Percentiles rank a stretch among this genome's conserved stretches.
phyloP scores from a whole-genome alignment of 1,284 basidiomycete genomes.

The Fistulina hepatica region DNA sequence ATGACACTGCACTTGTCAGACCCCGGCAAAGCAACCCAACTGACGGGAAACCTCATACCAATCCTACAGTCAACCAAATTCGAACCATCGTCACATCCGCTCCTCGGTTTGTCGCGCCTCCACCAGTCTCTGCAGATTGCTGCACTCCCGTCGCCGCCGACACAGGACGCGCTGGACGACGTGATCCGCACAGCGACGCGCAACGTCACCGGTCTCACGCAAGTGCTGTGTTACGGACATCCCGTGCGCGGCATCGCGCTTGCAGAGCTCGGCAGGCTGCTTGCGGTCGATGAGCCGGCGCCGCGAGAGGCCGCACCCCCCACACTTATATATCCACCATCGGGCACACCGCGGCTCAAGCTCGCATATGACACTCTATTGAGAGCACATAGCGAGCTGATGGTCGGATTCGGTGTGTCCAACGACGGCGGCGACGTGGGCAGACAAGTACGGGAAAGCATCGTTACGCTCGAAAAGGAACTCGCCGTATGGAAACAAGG shows the following conservation, averaged over 20 bases:
- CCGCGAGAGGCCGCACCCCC: constrained; percentile 17
- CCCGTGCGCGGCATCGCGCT: constrained; percentile 69
- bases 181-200: constrained; percentile 47
- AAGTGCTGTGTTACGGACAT: constrained; percentile 57
- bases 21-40: constrained; percentile 39
- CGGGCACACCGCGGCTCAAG: constrained; percentile 48
- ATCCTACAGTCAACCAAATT: constrained; percentile 45
- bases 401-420: constrained; percentile 48
- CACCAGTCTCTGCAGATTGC: constrained; percentile 55
- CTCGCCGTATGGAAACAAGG: constrained; percentile 53
- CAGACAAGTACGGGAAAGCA: constrained; percentile 38
- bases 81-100: constrained; percentile 58
- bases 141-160: constrained; percentile 27
- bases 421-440: constrained; percentile 58
- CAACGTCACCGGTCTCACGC: constrained; percentile 44
- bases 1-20: constrained; percentile 31
- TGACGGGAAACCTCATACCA: constrained; percentile 57
- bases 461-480: constrained; percentile 57
- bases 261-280: constrained; percentile 73
- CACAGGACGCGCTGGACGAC: constrained; percentile 51
- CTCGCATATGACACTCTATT: constrained; percentile 55
- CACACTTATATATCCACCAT: constrained; percentile 42
- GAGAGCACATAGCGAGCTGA: constrained; percentile 46
- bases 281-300: constrained; percentile 61
- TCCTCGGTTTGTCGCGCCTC: constrained; percentile 63